Base-by-base conservation (phyloP, 2,329 filamentous ascomycete species). In the Cladosporium sp. region DNA sequence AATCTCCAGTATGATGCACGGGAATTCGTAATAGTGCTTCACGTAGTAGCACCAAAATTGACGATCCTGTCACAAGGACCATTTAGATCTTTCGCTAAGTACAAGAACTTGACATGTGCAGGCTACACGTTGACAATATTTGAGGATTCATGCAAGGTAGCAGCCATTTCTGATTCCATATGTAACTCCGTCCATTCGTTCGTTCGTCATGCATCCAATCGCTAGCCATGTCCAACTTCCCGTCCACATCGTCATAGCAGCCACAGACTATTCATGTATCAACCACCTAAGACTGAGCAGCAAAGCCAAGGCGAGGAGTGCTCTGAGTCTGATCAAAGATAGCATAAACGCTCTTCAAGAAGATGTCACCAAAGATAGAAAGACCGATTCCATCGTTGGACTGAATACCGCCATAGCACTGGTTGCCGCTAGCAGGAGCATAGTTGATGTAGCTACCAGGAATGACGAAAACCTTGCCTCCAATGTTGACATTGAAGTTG, bases 341-440 rank as follows among this genome's bases (percentile, higher is more conserved):
- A 28, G 87, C 84, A 68, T 88, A 91, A 61, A 89, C 78, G 56
- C 83, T 83, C 82, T 94, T 94, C 64, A 94, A 80, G 76, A 91
- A 72, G 57, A 72, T 64, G 60, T 92, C 89, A 9, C 90, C 90
- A 57, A 92, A 82, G 67, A 95, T 90, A 57, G 80, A 83, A 61
- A 86, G 79, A 5, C 78, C 79, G 47, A 87, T 72, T n/a, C 79
- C 81, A 1, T 72, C 67, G 65, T 81, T 78, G 62, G 74, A 78
- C 77, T 94, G 90, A 61, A 95, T 81, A 49, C 89, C 90, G 56
- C 90, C 90, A 71, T 83, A 92, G 78, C 90, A 94, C 57, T 66
- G 72, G 34, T 65, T 65, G 60, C 69, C 69, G n/a, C 71, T 73
- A 50, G 76, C 60, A 6, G 78, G 74, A 0, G 78, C 72, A 65